Conservation (phyloP, 2,329 filamentous ascomycete species). For the Cercospora brassicicola region DNA sequence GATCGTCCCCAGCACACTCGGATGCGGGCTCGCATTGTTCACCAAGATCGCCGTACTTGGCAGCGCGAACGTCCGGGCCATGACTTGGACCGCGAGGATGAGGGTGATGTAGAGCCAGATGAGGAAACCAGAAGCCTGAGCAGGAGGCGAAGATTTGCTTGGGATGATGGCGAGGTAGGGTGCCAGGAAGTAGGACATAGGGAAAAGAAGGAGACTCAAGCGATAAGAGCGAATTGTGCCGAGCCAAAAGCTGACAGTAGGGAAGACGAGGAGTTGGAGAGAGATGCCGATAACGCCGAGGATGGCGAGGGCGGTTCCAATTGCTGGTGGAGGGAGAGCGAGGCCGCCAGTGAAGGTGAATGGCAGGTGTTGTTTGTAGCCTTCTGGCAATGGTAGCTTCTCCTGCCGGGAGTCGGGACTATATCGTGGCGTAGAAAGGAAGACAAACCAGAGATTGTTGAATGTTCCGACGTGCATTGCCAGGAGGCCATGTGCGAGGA, state of each 20-base stretch:
- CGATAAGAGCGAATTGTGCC: conserved; percentile 47
- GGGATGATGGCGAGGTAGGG: conserved; percentile 49
- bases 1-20: conserved; percentile 57
- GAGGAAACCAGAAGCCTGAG: conserved; percentile 42
- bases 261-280: conserved; percentile 51
- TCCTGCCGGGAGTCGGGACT: conserved; percentile 31
- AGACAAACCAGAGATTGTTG: conserved; percentile 53
- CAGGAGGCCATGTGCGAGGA: conserved; percentile 48
- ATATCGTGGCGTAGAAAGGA: conserved; percentile 50
- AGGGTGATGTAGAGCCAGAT: conserved; percentile 48
- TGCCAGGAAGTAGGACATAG: conserved; percentile 46
- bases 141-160: conserved; percentile 42
- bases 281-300: conserved; percentile 50
- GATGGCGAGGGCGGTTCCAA: conserved; percentile 51
- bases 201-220: conserved; percentile 47
- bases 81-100: conserved; percentile 48
- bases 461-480: conserved; percentile 53
- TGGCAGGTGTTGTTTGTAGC: conserved; percentile 42
- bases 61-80: conserved; percentile 53
- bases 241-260: conserved; percentile 43
- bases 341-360: conserved; percentile 53
- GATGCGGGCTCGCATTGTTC: conserved; percentile 61
- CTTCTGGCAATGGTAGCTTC: conserved; percentile 42
- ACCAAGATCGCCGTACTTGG: conserved; percentile 61
- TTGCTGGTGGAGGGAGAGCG: conserved; percentile 49